Conservation (phyloP, 805 yeast species). For the Hanseniaspora hatyaiensis region DNA sequence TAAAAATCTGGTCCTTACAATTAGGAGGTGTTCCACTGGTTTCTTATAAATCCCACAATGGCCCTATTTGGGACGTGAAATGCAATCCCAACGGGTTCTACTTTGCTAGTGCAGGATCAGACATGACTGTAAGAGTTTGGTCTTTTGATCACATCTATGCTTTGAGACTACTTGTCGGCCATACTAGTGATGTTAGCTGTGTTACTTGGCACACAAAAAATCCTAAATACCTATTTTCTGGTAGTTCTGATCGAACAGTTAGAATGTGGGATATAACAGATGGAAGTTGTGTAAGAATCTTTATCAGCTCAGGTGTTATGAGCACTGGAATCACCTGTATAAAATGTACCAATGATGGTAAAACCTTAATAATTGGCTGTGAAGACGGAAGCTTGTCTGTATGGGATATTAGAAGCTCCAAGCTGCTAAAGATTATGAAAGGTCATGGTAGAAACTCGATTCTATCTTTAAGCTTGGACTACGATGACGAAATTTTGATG, state of each 20-base stretch:
- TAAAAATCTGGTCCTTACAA: constrained; percentile 86
- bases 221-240: constrained; percentile 87
- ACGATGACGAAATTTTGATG: constrained; percentile 79
- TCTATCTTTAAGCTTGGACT: constrained; percentile 70
- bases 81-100: constrained; percentile 94
- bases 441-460: constrained; percentile 88
- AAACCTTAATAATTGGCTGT: constrained; percentile 91
- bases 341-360: constrained; percentile 91
- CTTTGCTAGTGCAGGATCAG: constrained; percentile 96
- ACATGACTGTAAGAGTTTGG: constrained; percentile 96
- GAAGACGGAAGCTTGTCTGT: constrained; percentile 80
- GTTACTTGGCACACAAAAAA: constrained; percentile 86
- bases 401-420: constrained; percentile 91
- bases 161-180: constrained; percentile 91
- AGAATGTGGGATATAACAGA: constrained; percentile 95
- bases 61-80: constrained; percentile 94
- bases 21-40: constrained; percentile 71
- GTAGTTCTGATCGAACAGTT: constrained; percentile 88
- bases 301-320: constrained; percentile 63
- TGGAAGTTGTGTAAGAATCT: constrained; percentile 82
- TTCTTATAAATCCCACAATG: constrained; percentile 90
- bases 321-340: constrained; percentile 54
- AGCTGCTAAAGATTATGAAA: constrained; percentile 77
- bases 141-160: constrained; percentile 97
- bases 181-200: constrained; percentile 88